Base-by-base conservation (phyloP, 2,329 filamentous ascomycete species). In the Aspergillus phoenicis region DNA sequence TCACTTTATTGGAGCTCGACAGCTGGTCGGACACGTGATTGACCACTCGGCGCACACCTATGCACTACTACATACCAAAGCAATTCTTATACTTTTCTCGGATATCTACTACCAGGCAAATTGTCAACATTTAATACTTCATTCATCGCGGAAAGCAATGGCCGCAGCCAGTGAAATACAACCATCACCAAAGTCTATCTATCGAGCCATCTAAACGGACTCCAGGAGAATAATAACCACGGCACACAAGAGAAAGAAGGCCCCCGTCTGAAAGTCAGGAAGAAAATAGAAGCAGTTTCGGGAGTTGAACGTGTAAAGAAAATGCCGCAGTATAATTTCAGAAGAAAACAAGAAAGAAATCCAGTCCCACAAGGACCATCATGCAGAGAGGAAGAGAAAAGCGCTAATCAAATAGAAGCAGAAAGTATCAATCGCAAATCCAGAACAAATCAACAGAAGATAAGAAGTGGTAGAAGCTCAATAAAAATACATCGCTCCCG, bases 401-500 rank as follows among this genome's bases (percentile, higher is more conserved):
- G 10, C 39, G 28, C 39, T 56, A 56, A 56, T 47, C 36, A 47
- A 48, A 30, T 54, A 57, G 28, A 45, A 51, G 10, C 17, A 54
- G 26, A 13, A 4, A 36, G 11, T 36, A 13, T 36, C 28, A 57
- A 30, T 26, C 13, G 26, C 15, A 51, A 30, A n/a, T 45, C 17
- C 26, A 51, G 33, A 8, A 36, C 13, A 36, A 33, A 33, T 51
- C 24, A 33, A 51, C 47, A 51, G 8, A 13, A 53, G 10, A 36
- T 13, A 36, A 54, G 41, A 43, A 61, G 54, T 59, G 53, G 17
- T 38, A 33, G 59, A 57, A 36, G 52, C 11, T 13, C 30, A 48
- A n/a, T 58, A 61, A 56, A 33, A 57, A 53, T 65, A 62, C 63
- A 60, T 51, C 56, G 17, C 38, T 66, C 63, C 62, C 62, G 65